A percentile compares a stretch with the other conserved stretches of the same genome.
phyloP scores from a whole-genome alignment of 2,329 filamentous ascomycete species.

The Diaporthe nobilis region DNA sequence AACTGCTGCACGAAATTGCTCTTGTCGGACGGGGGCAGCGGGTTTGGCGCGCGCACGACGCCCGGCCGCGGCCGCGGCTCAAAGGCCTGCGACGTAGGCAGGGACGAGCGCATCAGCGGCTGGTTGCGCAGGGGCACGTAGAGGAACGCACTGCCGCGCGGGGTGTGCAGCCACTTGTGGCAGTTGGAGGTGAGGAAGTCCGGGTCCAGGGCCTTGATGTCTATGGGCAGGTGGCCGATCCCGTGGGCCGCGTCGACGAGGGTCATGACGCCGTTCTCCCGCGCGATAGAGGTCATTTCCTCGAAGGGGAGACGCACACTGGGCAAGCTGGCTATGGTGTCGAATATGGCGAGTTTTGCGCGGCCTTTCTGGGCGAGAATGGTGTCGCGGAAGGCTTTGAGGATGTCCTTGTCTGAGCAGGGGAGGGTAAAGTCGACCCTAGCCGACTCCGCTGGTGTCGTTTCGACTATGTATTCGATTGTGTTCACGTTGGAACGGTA shows the following conservation, averaged over 20 bases:
- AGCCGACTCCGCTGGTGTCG: constrained; percentile 62
- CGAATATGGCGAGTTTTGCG: constrained; percentile 81
- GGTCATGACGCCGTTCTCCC: constrained; percentile 76
- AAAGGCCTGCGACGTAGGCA: constrained; percentile 88
- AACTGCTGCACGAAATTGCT: constrained; percentile 78
- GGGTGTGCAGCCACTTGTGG: constrained; percentile 91
- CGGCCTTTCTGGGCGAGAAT: constrained; percentile 72
- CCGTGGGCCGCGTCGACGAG: constrained; percentile 89
- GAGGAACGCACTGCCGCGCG: constrained; percentile 84
- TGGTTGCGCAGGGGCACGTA: constrained; percentile 86
- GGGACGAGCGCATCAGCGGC: constrained; percentile 76
- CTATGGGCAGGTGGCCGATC: constrained; percentile 81
- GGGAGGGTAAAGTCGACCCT: constrained; percentile 77
- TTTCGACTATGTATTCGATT: constrained; percentile 79
- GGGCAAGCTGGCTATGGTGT: constrained; percentile 83
- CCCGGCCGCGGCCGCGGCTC: constrained; percentile 55
- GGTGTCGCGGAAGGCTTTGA: constrained; percentile 71
- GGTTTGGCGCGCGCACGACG: constrained; percentile 50
- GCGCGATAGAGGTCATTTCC: constrained; percentile 73
- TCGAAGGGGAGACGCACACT: constrained; percentile 87
- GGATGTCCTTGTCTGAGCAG: constrained; percentile 75
- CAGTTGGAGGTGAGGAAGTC: constrained; percentile 92
- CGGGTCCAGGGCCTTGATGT: constrained; percentile 76
- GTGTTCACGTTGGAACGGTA: constrained; percentile 85
- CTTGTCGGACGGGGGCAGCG: constrained; percentile 62